Conservation (phyloP, 129 eudicot species). For the Erigeron canadensis region DNA sequence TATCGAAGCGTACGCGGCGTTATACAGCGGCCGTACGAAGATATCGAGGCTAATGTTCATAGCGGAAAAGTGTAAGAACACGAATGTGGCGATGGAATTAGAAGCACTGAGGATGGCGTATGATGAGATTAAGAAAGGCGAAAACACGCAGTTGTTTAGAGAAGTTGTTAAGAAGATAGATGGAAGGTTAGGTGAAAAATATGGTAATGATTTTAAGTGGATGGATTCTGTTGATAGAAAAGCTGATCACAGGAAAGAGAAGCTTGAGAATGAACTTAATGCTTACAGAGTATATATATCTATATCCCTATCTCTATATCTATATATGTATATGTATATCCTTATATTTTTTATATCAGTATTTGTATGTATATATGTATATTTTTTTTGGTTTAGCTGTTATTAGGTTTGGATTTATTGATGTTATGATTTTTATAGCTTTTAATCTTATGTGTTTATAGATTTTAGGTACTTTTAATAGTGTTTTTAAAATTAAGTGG, state of each 20-base stretch:
- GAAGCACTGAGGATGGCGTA: constrained; percentile 91
- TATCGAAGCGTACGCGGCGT: constrained; percentile 84
- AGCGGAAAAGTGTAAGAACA: constrained; percentile 50
- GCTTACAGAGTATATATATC: constrained; percentile 50
- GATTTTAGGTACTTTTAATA: too few species aligned
- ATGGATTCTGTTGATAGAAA: constrained; percentile 72
- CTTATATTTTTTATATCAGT: too few species aligned
- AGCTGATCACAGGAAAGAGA: constrained; percentile 87
- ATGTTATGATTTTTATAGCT: too few species aligned
- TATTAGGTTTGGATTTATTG: too few species aligned
- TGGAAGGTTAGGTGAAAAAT: constrained; percentile 63
- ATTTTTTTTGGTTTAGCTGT: too few species aligned
- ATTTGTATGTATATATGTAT: too few species aligned
- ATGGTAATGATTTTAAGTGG: constrained; percentile 62
- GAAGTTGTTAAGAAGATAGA: constrained; percentile 81
- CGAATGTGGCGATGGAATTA: constrained; percentile 52
- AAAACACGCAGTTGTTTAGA: constrained; percentile 67
- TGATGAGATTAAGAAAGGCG: constrained; percentile 88
- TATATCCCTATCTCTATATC: background rate
- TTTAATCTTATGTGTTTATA: too few species aligned
- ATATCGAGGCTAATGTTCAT: constrained; percentile 64
- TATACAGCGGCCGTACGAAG: constrained; percentile 81
- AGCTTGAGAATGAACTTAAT: constrained; percentile 90
- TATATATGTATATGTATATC: too few species aligned
- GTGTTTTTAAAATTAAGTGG: too few species aligned